Evolutionary conservation across 2,329 filamentous ascomycete species (phyloP).

Genomic region (Curvularia lunata): DNA sequence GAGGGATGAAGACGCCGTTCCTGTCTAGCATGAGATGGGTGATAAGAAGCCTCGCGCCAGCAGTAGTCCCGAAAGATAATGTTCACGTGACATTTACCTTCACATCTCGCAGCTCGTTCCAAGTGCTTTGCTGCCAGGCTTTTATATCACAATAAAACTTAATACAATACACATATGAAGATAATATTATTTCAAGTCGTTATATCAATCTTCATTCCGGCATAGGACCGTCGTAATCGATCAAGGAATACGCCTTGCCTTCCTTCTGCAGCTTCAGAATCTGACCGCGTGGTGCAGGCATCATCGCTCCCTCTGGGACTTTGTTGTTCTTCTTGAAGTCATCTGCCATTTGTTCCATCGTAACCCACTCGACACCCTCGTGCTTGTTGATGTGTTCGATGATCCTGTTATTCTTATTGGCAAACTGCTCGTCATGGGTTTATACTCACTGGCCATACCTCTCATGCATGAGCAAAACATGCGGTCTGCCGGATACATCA

Average conservation of each 20-base stretch:
- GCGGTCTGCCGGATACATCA: constrained; percentile 68
- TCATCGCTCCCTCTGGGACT: constrained; percentile 63
- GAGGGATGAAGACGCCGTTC: neutral
- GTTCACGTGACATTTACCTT: neutral
- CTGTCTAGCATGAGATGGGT: neutral
- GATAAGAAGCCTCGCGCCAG: neutral
- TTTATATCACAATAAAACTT: neutral
- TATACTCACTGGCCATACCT: constrained; percentile 52
- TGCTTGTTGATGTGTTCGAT: constrained; percentile 73
- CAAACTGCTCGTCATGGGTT: no score
- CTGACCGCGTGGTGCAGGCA: constrained; percentile 63
- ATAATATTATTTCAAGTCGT: no score
- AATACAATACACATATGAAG: no score
- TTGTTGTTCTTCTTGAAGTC: constrained; percentile 73
- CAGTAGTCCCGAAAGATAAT: neutral
- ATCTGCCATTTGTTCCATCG: constrained; percentile 73
- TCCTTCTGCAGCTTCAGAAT: constrained; percentile 56
- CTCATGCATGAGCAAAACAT: constrained; percentile 76
- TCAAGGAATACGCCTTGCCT: constrained; percentile 34
- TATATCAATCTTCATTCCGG: constrained; percentile 3
- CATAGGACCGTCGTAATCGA: constrained; percentile 31
- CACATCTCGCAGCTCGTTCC: neutral
- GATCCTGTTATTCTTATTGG: constrained; percentile 48
- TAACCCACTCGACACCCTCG: constrained; percentile 69
- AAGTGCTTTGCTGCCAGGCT: neutral